These are phyloP conservation scores for Citropsis articulata DNA, from an alignment of 345 rosid genomes.

Conservation along the genomic window DNA sequence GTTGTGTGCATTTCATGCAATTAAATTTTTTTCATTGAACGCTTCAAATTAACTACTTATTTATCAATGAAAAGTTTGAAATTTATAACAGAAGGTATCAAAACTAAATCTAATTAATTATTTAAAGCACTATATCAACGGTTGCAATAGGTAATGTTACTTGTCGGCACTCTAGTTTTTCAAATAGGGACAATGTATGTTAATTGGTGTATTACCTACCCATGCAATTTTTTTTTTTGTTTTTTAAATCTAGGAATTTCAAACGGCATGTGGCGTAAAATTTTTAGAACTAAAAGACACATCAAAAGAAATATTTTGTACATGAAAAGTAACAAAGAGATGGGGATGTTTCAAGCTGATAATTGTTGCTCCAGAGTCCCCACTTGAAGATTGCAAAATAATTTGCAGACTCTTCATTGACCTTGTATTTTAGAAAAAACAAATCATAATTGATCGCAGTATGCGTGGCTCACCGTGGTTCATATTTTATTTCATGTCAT, in stretches of 20 bases:
- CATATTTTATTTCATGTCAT: conserved; percentile 9
- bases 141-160: too few relatives aligned
- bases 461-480: conserved; percentile 17
- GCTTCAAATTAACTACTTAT: too few relatives aligned
- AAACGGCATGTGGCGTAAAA: neutral
- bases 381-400: neutral
- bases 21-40: too few relatives aligned
- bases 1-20: too few relatives aligned
- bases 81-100: too few relatives aligned
- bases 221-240: too few relatives aligned
- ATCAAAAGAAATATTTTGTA: neutral
- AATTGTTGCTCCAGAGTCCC: neutral
- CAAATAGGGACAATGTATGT: too few relatives aligned
- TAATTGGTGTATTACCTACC: too few relatives aligned
- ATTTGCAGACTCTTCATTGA: neutral
- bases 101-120: too few relatives aligned
- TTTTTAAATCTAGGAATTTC: neutral
- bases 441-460: neutral
- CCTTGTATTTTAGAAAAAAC: neutral
- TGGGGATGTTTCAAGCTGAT: neutral
- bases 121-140: too few relatives aligned
- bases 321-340: neutral
- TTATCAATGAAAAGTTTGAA: too few relatives aligned
- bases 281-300: neutral
- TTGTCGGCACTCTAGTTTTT: too few relatives aligned